Evolutionary conservation across 2,329 filamentous ascomycete genomes (phyloP).

Genomic region (Aspergillus sp.): DNA sequence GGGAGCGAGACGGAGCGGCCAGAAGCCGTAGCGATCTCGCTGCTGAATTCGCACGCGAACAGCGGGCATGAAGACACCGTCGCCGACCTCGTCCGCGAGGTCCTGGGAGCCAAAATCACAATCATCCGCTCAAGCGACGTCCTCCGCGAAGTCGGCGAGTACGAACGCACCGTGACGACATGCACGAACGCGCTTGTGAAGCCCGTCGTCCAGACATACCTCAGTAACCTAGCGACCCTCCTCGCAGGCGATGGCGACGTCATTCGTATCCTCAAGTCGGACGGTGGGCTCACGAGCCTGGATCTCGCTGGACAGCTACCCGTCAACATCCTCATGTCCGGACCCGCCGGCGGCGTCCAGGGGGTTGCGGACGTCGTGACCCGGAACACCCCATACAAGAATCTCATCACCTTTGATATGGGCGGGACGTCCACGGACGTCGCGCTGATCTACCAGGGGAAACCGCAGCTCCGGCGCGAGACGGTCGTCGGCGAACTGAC

Average conservation of each 20-base stretch:
- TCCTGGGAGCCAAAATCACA: slow-evolving; percentile 49
- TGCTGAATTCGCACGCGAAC: slow-evolving; percentile 55
- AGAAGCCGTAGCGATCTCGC: slow-evolving; percentile 52
- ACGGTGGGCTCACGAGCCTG: slow-evolving; percentile 54
- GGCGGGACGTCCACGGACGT: slow-evolving; percentile 57
- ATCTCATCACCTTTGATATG: slow-evolving; percentile 57
- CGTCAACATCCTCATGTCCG: slow-evolving; percentile 56
- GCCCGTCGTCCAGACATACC: slow-evolving; percentile 53
- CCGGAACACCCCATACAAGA: slow-evolving; percentile 52
- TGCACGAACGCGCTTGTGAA: slow-evolving; percentile 55
- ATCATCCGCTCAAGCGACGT: slow-evolving; percentile 54
- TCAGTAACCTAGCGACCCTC: slow-evolving; percentile 46
- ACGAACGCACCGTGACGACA: slow-evolving; percentile 55
- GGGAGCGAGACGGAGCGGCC: slow-evolving; percentile 46
- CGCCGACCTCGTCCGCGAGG: slow-evolving; percentile 45
- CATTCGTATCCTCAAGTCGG: slow-evolving; percentile 56
- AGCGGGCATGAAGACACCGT: slow-evolving; percentile 48
- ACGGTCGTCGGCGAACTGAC: slow-evolving; percentile 51
- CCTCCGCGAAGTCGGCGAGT: slow-evolving; percentile 54
- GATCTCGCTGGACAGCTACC: slow-evolving; percentile 51
- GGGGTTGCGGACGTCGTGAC: slow-evolving; percentile 54
- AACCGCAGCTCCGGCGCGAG: slow-evolving; percentile 51
- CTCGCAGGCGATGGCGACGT: slow-evolving; percentile 48
- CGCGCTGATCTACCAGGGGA: slow-evolving; percentile 50
- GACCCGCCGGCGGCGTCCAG: slow-evolving; percentile 56